A percentile compares a stretch with the other conserved stretches of the same genome.
Evolutionary conservation across 106 monocot species (phyloP).

Genomic region (Hemerocallis citrina): DNA sequence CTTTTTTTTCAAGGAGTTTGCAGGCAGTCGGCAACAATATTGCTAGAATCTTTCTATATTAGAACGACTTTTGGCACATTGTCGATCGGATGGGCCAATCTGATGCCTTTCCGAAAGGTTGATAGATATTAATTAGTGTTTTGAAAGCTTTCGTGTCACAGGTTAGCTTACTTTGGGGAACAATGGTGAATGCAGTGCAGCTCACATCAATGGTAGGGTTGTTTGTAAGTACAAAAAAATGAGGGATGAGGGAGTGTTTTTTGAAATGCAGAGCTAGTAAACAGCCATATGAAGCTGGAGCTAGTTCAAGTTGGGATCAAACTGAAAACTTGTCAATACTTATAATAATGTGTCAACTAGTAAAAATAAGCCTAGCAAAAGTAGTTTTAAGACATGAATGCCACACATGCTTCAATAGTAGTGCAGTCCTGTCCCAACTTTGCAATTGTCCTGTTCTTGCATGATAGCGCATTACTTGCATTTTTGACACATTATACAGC

Average conservation of each 20-base stretch:
- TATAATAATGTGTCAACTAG: not conserved
- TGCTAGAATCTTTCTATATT: not conserved
- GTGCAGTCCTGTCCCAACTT: not conserved
- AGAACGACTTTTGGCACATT: not conserved
- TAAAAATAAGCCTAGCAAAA: not conserved
- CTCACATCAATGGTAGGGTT: conserved; percentile 2
- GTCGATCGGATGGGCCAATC: not conserved
- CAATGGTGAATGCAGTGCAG: conserved; percentile 3
- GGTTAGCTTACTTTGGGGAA: not conserved
- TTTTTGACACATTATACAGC: too few species aligned
- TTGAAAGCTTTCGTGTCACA: conserved; percentile 1
- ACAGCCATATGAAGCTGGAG: conserved; percentile 3
- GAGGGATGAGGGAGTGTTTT: not conserved
- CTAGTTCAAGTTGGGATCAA: not conserved
- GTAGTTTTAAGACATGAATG: not conserved
- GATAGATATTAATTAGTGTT: not conserved
- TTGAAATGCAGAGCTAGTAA: not conserved
- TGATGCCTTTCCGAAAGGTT: not conserved
- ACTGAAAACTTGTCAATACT: not conserved
- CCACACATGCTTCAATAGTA: conserved; percentile 2
- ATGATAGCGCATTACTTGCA: not conserved
- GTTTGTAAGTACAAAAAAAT: not conserved
- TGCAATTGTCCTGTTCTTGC: not conserved
- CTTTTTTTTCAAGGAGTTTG: not conserved
- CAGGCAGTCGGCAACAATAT: not conserved